Evolutionary conservation across 2,329 filamentous ascomycete genomes (phyloP), one percentile per base, ranked within the genome.

Genomic region (Pseudogymnoascus sp.): DNA sequence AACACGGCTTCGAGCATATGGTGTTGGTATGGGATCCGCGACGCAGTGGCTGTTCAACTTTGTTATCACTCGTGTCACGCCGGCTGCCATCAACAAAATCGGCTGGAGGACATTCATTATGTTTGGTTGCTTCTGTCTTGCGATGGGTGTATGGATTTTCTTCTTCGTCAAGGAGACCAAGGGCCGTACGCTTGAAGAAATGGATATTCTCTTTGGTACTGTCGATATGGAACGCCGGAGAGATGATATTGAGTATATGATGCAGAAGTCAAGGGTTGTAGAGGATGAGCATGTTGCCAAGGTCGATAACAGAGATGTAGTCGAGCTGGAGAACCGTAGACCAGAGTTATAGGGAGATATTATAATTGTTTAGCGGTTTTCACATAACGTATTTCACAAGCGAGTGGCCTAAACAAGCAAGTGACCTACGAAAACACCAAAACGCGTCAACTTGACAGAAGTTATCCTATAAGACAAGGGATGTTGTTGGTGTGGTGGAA

Each of bases 21-120:
- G 65, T 67, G 86, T 90, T 29, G 80, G 85, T 3, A 78, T 89
- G 51, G 86, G 80, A 0, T 86, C 87, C 0, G 85, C 83, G 1
- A 88, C 84, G 0, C 85, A 90, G 69, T 89, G 86, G 86, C 74
- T 90, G 2, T 89, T 90, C 74, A 90, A 90, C 70, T 87, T 89
- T 65, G 80, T 86, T 13, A 82, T 88, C 61, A 83, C 84, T 0
- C 74, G 79, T 21, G 71, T 73, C 15, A 81, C 79, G 1, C 79
- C 80, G 0, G 78, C 80, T 67, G 80, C 79, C 77, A 78, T 83
- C 61, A 66, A 70, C 1, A 74, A 75, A 35, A 73, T 83, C 61
- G 75, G 76, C 0, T 81, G 76, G 78, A 74, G 74, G 10, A 78
- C 76, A 0, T 81, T 80, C 65, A 66, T 80, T 3, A 71, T 81